Evolutionary conservation across 768 basidiomycete genomes (phyloP).

Genomic region (Leucosporidium scottii): DNA sequence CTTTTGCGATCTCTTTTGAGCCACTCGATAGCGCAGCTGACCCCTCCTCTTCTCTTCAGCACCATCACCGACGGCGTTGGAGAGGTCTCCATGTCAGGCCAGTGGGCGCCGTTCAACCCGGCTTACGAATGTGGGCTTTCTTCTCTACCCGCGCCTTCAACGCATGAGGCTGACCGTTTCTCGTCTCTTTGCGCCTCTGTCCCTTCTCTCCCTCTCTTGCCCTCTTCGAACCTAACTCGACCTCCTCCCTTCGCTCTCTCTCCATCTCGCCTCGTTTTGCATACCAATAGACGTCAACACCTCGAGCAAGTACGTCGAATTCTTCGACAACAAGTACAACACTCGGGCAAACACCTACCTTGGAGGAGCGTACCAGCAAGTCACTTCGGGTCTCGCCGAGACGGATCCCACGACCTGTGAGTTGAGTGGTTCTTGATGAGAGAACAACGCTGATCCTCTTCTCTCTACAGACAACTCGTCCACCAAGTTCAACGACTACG

Average conservation of each 20-base stretch:
- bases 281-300: slow-evolving; percentile 1
- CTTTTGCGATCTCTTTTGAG: too few relatives aligned
- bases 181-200: too few relatives aligned
- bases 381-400: slow-evolving; percentile 58
- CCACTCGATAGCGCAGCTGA: too few relatives aligned
- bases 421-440: slow-evolving; percentile 49
- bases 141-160: too few relatives aligned
- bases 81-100: slow-evolving; percentile 70
- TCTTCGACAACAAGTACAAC: slow-evolving; percentile 46
- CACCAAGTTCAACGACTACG: slow-evolving; percentile 46
- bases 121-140: slow-evolving; percentile 44
- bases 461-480: slow-evolving; percentile 14
- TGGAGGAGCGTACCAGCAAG: slow-evolving; percentile 68
- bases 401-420: slow-evolving; percentile 49
- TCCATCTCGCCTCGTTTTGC: neutral
- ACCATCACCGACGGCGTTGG: slow-evolving; percentile 37
- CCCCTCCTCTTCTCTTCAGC: slow-evolving; percentile 16
- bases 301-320: slow-evolving; percentile 13
- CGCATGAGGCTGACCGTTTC: too few relatives aligned
- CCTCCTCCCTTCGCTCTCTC: neutral
- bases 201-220: neutral
- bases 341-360: slow-evolving; percentile 21
- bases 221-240: neutral
- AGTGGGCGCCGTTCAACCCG: slow-evolving; percentile 50
- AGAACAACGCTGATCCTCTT: neutral